These are phyloP conservation scores for Fonsecaea nubica DNA, from an alignment of 2,329 filamentous ascomycete species.

Conservation along the genomic window DNA sequence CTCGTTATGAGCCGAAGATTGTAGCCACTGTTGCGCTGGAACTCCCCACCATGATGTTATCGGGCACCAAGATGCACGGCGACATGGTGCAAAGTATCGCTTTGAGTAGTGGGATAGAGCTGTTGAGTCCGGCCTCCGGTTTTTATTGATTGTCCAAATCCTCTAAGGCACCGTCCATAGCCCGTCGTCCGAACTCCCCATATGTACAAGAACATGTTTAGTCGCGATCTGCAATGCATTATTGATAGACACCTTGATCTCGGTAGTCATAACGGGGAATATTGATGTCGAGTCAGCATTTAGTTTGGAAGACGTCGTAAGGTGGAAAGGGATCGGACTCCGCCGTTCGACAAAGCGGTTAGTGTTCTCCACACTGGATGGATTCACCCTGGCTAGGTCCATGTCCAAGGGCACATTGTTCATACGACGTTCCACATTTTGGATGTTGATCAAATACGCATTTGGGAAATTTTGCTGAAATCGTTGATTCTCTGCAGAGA, in stretches of 20 bases:
- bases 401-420: background rate
- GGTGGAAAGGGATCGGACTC: background rate
- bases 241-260: background rate
- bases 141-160: background rate
- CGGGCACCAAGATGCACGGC: too few relatives aligned
- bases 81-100: background rate
- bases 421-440: background rate
- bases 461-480: background rate
- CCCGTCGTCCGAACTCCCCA: background rate
- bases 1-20: too few relatives aligned
- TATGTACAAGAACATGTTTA: background rate
- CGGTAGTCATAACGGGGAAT: background rate
- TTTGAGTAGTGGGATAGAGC: background rate
- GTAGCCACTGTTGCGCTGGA: too few relatives aligned
- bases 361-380: background rate
- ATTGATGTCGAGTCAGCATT: constrained; percentile 5
- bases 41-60: too few relatives aligned
- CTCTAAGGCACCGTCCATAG: background rate
- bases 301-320: background rate
- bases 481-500: background rate
- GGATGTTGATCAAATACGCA: background rate
- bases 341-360: background rate
- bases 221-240: constrained; percentile 3
- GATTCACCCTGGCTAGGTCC: background rate
- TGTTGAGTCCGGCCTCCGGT: background rate